These are phyloP conservation scores for Trametes sanguinea DNA, from an alignment of 768 basidiomycete species.

Conservation along the genomic window DNA sequence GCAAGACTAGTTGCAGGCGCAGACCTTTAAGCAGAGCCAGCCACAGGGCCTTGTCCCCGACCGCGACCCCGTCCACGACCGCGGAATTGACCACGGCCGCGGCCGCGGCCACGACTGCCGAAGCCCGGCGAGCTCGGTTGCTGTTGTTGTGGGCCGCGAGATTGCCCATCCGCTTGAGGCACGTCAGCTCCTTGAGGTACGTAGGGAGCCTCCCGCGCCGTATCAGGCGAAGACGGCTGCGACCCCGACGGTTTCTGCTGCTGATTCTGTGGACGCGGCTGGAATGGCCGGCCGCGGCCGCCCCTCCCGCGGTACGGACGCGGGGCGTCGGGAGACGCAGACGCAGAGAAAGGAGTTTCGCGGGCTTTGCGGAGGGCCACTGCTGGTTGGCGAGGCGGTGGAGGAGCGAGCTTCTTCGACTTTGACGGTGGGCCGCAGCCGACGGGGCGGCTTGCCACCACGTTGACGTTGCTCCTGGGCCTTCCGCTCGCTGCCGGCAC, in stretches of 20 bases:
- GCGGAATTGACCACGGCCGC: conserved; percentile 34
- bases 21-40: not conserved
- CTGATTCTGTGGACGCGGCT: conserved; percentile 10
- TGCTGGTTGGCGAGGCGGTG: conserved; percentile 7
- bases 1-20: not conserved
- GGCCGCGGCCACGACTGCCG: conserved; percentile 44
- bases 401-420: conserved; percentile 7
- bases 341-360: not conserved
- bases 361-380: not conserved
- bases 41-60: conserved; percentile 21
- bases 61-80: conserved; percentile 37
- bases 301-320: conserved; percentile 16
- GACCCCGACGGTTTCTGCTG: not conserved
- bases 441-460: conserved; percentile 8
- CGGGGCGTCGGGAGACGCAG: not conserved
- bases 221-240: not conserved
- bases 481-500: not conserved
- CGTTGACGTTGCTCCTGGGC: not conserved
- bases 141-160: conserved; percentile 9
- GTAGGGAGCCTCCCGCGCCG: not conserved
- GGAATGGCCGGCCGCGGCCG: conserved; percentile 12
- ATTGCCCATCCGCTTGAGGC: not conserved
- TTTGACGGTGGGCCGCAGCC: conserved; percentile 3
- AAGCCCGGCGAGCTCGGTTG: conserved; percentile 12
- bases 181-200: not conserved